Conservation (phyloP, 2,329 filamentous ascomycete genomes). For the Cladosporium sp. region DNA sequence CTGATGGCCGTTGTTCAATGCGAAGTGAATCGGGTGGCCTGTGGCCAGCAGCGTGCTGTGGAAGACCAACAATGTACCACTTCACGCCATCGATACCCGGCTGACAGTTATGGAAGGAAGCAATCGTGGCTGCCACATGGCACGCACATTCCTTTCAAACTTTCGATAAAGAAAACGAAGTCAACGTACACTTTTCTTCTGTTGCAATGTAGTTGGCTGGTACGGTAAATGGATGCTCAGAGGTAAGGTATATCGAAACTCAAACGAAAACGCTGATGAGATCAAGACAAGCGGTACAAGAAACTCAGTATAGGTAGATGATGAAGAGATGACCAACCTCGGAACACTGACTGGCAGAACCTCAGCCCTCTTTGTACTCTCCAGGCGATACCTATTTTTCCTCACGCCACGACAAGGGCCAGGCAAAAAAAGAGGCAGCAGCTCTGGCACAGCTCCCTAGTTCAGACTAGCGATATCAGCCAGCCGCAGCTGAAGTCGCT, state of each 20-base stretch:
- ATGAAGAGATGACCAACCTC: constrained; percentile 11
- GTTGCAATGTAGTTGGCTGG: neutral
- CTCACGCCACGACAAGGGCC: neutral
- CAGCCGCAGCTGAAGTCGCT: constrained; percentile 12
- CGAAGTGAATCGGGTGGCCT: neutral
- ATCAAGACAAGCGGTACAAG: neutral
- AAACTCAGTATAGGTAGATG: too few species aligned
- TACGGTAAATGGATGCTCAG: neutral
- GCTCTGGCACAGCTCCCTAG: neutral
- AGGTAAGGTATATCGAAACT: neutral
- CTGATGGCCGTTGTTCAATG: constrained; percentile 1
- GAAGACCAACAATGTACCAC: too few species aligned
- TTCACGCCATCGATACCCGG: too few species aligned
- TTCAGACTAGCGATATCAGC: constrained; percentile 8
- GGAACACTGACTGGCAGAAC: constrained; percentile 1
- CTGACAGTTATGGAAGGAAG: neutral
- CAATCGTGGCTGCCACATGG: neutral
- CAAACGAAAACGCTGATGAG: neutral
- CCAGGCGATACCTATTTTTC: too few species aligned
- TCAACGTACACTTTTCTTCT: too few species aligned
- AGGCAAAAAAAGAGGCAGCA: neutral
- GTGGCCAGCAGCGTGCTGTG: too few species aligned
- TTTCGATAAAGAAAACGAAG: too few species aligned
- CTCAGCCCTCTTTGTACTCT: constrained; percentile 5
- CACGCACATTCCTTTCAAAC: too few species aligned